Evolutionary conservation across 2,329 filamentous ascomycete genomes (phyloP).

Genomic region (Myriosclerotinia curreyana): DNA sequence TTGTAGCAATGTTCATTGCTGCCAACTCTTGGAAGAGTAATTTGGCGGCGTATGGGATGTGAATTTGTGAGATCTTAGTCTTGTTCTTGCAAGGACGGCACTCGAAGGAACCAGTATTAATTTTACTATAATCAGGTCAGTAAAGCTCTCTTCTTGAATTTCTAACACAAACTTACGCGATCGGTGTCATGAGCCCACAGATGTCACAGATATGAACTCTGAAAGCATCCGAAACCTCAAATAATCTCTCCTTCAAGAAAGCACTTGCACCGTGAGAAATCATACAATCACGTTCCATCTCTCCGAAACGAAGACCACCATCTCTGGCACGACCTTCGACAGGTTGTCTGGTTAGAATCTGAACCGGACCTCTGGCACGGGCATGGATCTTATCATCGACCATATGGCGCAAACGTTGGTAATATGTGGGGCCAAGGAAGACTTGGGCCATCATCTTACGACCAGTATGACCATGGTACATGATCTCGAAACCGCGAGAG

Average conservation of each 20-base stretch:
- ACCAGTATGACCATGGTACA: constrained; percentile 98
- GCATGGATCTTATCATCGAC: constrained; percentile 99
- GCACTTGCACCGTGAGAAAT: constrained; percentile 98
- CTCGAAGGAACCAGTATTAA: constrained; percentile 94
- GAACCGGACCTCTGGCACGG: constrained; percentile 91
- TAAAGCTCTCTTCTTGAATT: neutral
- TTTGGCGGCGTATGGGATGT: constrained; percentile 97
- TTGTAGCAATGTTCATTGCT: constrained; percentile 96
- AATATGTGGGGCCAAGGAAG: constrained; percentile 97
- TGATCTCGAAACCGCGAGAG: constrained; percentile 93
- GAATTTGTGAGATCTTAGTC: constrained; percentile 95
- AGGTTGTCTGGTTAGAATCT: constrained; percentile 95
- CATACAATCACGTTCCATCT: constrained; percentile 99
- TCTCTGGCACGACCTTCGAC: constrained; percentile 98
- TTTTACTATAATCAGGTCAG: constrained; percentile 57
- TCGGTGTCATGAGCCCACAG: constrained; percentile 97
- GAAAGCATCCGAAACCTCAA: constrained; percentile 97
- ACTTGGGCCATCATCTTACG: constrained; percentile 90
- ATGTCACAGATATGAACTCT: constrained; percentile 98
- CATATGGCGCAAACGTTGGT: constrained; percentile 98
- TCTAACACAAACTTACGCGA: constrained; percentile 70
- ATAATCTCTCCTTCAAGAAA: constrained; percentile 95
- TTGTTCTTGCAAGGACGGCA: constrained; percentile 99
- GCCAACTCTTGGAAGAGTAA: constrained; percentile 97
- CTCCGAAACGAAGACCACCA: constrained; percentile 97